Conservation (phyloP, 2,329 filamentous ascomycete genomes). For the Diplodia intermedia region DNA sequence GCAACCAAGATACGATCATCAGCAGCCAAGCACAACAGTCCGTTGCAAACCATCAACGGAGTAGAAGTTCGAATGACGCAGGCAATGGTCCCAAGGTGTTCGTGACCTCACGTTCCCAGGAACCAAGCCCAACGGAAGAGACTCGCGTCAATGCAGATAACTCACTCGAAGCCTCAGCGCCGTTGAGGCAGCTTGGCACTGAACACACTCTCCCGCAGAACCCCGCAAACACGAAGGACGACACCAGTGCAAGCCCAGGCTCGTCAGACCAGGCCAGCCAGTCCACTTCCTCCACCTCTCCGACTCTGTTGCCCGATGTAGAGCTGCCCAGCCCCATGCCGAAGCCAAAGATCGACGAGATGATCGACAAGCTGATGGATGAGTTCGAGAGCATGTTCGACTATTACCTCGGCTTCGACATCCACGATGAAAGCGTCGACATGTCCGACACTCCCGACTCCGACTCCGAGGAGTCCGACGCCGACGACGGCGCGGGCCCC, state of each 20-base stretch:
- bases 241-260: neutral
- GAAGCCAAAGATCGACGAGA: neutral
- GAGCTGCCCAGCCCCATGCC: neutral
- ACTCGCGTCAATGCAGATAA: neutral
- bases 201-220: neutral
- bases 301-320: neutral
- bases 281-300: neutral
- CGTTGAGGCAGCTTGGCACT: neutral
- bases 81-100: neutral
- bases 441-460: neutral
- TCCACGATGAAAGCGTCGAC: neutral
- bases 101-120: neutral
- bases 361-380: neutral
- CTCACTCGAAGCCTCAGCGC: neutral
- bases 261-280: neutral
- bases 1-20: neutral
- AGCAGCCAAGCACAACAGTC: neutral
- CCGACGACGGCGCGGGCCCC: neutral
- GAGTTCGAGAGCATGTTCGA: constrained; percentile 6
- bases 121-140: neutral
- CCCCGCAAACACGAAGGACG: neutral
- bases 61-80: neutral
- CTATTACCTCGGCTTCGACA: neutral
- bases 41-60: too few species aligned
- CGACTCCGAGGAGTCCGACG: neutral